Conservation (phyloP, 495 filamentous ascomycete genomes). For the Annulohypoxylon stygium region DNA sequence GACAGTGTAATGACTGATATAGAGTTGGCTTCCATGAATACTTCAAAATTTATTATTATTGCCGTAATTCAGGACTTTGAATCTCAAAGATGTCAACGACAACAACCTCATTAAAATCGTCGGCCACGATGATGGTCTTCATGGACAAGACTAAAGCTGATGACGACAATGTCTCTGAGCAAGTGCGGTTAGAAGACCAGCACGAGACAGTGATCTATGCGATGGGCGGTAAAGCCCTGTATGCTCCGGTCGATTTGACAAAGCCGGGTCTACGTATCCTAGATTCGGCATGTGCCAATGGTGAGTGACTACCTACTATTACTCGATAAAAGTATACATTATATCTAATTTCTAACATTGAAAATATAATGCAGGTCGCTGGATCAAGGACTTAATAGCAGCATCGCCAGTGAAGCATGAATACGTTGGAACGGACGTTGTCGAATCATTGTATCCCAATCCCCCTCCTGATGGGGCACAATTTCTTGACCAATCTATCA, state of each 20-base stretch:
- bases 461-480: not conserved
- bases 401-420: not conserved
- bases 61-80: not conserved
- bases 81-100: not conserved
- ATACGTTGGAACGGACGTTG: not conserved
- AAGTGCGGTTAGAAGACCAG: not conserved
- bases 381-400: not conserved
- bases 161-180: not conserved
- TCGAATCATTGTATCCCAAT: not conserved
- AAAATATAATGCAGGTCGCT: not conserved
- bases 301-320: not conserved
- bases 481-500: not conserved
- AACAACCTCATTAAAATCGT: not conserved
- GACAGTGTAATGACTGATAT: not conserved
- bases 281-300: not conserved
- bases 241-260: not conserved
- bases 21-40: not conserved
- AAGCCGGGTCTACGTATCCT: not conserved
- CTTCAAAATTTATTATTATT: no score
- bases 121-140: not conserved
- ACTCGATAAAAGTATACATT: not conserved
- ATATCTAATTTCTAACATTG: not conserved
- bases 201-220: not conserved
- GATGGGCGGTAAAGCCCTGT: not conserved
- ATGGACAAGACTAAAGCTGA: conserved; percentile 5